These are phyloP conservation scores for Plasmodium billcollinsi DNA, from an alignment of 169 alveolate species.

Conservation along the genomic window DNA sequence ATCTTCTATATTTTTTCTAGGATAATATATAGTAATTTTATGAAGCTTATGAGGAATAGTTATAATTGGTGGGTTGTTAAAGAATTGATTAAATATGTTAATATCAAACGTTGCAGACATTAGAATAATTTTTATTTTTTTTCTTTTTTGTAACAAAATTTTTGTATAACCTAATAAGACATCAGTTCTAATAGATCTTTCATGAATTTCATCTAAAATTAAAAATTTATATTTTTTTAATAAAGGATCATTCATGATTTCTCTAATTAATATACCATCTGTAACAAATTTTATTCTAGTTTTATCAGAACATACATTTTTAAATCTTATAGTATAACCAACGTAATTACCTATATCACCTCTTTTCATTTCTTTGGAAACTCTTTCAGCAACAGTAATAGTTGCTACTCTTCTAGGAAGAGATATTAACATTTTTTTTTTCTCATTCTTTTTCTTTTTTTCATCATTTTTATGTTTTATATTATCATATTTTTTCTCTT, in stretches of 20 bases:
- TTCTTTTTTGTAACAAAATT: conserved; percentile 82
- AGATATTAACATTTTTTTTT: conserved; percentile 79
- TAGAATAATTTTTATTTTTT: conserved; percentile 91
- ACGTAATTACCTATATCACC: conserved; percentile 90
- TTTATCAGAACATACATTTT: conserved; percentile 86
- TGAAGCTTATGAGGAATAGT: conserved; percentile 65
- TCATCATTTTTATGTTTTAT: not conserved
- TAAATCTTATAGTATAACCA: conserved; percentile 95
- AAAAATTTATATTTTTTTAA: conserved; percentile 90
- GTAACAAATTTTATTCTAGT: conserved; percentile 94
- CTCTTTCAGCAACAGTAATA: conserved; percentile 91
- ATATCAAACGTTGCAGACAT: conserved; percentile 96
- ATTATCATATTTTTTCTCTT: not conserved
- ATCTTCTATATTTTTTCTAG: conserved; percentile 86
- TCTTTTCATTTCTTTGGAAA: conserved; percentile 88
- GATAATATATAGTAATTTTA: conserved; percentile 84
- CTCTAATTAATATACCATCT: conserved; percentile 96
- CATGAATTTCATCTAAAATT: conserved; percentile 97
- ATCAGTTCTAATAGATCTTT: conserved; percentile 95
- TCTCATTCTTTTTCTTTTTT: not conserved
- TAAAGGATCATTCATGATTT: conserved; percentile 88
- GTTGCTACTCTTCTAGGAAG: conserved; percentile 96
- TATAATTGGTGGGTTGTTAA: conserved; percentile 77
- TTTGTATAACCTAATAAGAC: conserved; percentile 92
- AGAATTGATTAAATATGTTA: conserved; percentile 87